Evolutionary conservation across 1,284 basidiomycete genomes (phyloP), one percentile per base, ranked within the genome.

Genomic region (Tilletia horrida): DNA sequence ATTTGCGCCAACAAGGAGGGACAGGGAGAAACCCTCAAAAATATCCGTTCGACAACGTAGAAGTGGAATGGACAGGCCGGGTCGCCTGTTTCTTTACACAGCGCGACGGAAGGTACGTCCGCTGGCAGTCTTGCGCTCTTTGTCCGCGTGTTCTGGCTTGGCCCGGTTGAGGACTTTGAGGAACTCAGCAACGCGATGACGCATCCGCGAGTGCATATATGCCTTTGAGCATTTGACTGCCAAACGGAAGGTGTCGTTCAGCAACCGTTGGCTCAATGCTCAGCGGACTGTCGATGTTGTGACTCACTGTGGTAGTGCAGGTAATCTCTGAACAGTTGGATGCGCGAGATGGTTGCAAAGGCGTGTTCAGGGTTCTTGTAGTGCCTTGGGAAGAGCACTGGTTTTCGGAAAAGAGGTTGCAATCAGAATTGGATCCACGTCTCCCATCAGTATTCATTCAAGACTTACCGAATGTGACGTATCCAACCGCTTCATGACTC

Each of bases 191-290:
- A 97, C 96, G 29, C 96, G 88, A 81, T 90, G 87, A 70, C 96
- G 87, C 94, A 99, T 96, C 63, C 96, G 86, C 27, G 92, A 95
- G 84, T 98, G 96, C 92, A 99, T 95, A 85, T 98, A 98, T 1
- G 95, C 96, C 83, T 98, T 98, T 65, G 91, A 94, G 83, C 95
- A 97, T 82, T 95, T 98, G 88, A 99, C 96, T 71, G 63, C 23
- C 18, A 4, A 62, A 25, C 4, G 16, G 31, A 44, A 3, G 14
- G 18, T 2, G n/a, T 23, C 27, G 13, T 2, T 14, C 9, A 35
- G 4, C 25, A 6, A 42, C 6, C 42, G 27, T 40, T 29, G 9
- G 25, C 23, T 25, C 7, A 61, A 29, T 61, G 25, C 23, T 11
- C 29, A 8, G 23, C 11, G 48, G 21, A 9, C 21, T 8, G 18